Percentiles rank a stretch among this genome's conserved stretches.
Evolutionary conservation across 164 flowering plant species (phyloP).

Genomic region (Berberis thunbergii): DNA sequence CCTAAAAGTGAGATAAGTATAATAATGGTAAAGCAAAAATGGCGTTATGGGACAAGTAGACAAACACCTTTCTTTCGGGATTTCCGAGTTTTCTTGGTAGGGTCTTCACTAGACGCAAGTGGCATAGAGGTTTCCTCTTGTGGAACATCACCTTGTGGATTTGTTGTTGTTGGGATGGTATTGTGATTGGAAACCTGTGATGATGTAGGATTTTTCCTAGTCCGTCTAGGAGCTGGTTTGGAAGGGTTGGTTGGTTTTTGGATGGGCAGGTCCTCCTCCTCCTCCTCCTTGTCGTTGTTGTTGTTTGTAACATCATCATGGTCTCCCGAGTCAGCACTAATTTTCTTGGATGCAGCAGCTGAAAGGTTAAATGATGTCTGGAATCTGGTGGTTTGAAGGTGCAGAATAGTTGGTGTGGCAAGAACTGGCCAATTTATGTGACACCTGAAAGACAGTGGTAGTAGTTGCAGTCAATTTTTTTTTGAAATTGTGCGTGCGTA

Average conservation of each 20-base stretch:
- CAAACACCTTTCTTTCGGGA: slow-evolving; percentile 43
- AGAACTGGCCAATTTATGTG: slow-evolving; percentile 18
- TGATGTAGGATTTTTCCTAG: slow-evolving; percentile 33
- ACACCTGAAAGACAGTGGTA: slow-evolving; percentile 24
- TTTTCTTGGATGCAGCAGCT: slow-evolving; percentile 9
- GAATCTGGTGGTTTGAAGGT: slow-evolving; percentile 3
- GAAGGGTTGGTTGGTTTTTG: slow-evolving; percentile 15
- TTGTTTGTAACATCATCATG: background rate
- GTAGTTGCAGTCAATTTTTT: too few species aligned
- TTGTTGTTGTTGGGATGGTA: too few species aligned
- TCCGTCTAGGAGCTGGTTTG: slow-evolving; percentile 26
- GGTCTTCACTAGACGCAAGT: too few species aligned
- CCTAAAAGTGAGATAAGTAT: too few species aligned
- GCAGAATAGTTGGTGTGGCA: slow-evolving; percentile 3
- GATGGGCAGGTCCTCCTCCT: background rate
- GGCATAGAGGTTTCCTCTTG: slow-evolving; percentile 9
- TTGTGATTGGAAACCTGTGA: too few species aligned
- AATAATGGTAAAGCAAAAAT: background rate
- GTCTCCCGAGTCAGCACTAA: background rate
- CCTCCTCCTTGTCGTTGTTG: background rate
- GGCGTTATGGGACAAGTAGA: background rate
- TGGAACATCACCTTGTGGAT: slow-evolving; percentile 5
- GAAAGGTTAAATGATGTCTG: background rate
- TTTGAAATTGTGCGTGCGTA: too few species aligned
- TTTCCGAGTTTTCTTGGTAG: slow-evolving; percentile 20